These are phyloP conservation scores for Xerocomellus dryophilus DNA, from an alignment of 768 basidiomycete species.

Conservation along the genomic window DNA sequence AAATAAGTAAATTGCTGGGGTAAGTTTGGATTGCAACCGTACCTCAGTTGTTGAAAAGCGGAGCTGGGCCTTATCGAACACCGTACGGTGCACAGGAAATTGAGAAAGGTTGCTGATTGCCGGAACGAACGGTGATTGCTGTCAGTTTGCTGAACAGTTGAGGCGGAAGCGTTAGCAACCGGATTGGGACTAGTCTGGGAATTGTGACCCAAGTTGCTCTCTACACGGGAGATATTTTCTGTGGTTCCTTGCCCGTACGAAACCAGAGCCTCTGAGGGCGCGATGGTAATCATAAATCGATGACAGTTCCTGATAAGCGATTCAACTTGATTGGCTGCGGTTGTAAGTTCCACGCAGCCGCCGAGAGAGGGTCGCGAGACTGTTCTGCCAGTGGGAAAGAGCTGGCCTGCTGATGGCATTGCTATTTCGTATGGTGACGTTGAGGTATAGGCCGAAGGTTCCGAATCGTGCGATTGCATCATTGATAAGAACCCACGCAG, in stretches of 20 bases:
- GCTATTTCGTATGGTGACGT: neutral
- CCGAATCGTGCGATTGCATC: neutral
- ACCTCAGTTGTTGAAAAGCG: too few relatives aligned
- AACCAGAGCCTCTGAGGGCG: neutral
- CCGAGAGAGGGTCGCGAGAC: neutral
- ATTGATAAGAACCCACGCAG: neutral
- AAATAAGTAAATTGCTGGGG: too few relatives aligned
- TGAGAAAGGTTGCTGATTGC: neutral
- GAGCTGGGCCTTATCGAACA: too few relatives aligned
- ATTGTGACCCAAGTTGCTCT: too few relatives aligned
- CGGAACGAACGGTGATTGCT: neutral
- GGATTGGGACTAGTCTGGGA: neutral
- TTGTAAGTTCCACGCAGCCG: too few relatives aligned
- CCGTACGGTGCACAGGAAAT: neutral
- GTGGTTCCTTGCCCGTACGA: too few relatives aligned
- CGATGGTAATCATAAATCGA: neutral
- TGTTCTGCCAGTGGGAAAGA: neutral
- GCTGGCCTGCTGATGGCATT: neutral
- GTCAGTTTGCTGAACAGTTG: neutral
- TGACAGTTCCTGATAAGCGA: too few relatives aligned
- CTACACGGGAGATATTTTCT: too few relatives aligned
- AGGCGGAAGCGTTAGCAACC: neutral
- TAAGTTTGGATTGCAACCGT: too few relatives aligned
- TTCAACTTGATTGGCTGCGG: too few relatives aligned
- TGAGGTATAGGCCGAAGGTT: neutral